These are phyloP conservation scores for Podila clonocystis DNA, from an alignment of 192 early-diverging fungal species.

Conservation along the genomic window DNA sequence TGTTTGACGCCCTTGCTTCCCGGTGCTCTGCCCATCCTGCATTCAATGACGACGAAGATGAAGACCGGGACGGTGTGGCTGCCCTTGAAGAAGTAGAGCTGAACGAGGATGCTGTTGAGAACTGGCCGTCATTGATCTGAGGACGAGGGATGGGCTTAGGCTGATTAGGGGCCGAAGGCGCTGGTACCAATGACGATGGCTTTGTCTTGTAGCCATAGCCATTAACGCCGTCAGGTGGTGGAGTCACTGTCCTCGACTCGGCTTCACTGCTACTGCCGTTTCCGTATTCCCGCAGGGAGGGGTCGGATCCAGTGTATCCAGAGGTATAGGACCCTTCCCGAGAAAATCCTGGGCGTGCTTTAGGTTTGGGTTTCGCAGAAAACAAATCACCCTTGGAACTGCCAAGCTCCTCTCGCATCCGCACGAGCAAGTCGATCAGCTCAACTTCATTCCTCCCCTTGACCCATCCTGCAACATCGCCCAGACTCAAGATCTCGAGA, in stretches of 20 bases:
- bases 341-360: conserved; percentile 18
- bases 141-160: conserved; percentile 2
- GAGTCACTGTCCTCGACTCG: conserved; percentile 25
- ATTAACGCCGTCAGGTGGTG: conserved; percentile 9
- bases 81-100: conserved; percentile 29
- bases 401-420: conserved; percentile 73
- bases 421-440: conserved; percentile 73
- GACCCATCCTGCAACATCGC: conserved; percentile 66
- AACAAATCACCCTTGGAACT: conserved; percentile 22
- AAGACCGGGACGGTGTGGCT: conserved; percentile 35
- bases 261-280: conserved; percentile 32
- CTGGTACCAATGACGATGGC: conserved; percentile 11
- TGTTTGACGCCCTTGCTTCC: not conserved
- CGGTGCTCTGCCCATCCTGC: conserved; percentile 14
- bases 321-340: conserved; percentile 32
- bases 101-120: conserved; percentile 34
- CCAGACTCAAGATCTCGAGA: conserved; percentile 72
- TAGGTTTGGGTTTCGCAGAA: conserved; percentile 7
- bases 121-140: not conserved
- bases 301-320: conserved; percentile 12
- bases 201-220: not conserved
- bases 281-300: conserved; percentile 5
- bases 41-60: conserved; percentile 44
- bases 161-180: not conserved
- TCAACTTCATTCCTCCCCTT: conserved; percentile 67